phyloP scores from a whole-genome alignment of 208 protist species.

The Angomonas ambiguus region DNA sequence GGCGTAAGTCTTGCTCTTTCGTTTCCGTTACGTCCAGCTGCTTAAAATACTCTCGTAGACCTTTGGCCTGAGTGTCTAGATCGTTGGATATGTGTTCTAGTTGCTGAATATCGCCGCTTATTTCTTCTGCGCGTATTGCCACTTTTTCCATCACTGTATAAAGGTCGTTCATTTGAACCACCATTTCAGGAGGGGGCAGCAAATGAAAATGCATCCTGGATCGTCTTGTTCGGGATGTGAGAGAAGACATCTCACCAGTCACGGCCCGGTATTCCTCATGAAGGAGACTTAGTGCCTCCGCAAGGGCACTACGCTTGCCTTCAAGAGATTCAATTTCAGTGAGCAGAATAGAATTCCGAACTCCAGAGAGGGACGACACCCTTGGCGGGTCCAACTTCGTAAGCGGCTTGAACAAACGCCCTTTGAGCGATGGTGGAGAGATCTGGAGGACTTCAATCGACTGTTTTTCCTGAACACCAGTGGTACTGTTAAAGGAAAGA shows the following conservation, averaged over 20 bases:
- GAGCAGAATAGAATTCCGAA: constrained; percentile 40
- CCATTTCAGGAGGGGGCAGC: constrained; percentile 78
- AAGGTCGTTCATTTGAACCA: constrained; percentile 78
- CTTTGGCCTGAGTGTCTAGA: constrained; percentile 36
- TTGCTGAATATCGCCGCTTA: constrained; percentile 48
- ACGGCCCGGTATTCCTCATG: constrained; percentile 52
- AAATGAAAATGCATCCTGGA: constrained; percentile 72
- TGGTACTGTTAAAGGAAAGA: constrained; percentile 64
- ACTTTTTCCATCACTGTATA: constrained; percentile 80
- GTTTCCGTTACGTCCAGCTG: constrained; percentile 28
- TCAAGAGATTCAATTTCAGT: constrained; percentile 68
- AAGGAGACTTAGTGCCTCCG: constrained; percentile 42
- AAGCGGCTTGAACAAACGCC: constrained; percentile 39
- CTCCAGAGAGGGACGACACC: constrained; percentile 39
- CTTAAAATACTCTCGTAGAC: constrained; percentile 56
- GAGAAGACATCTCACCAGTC: constrained; percentile 29
- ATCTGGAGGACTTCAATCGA: constrained; percentile 60
- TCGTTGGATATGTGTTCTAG: constrained; percentile 59
- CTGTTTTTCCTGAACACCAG: constrained; percentile 66
- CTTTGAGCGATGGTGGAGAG: constrained; percentile 34
- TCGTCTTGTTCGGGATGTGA: constrained; percentile 34
- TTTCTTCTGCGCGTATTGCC: constrained; percentile 49
- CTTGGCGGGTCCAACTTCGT: constrained; percentile 21
- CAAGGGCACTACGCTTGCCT: constrained; percentile 32
- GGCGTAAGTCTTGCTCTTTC: constrained; percentile 53